Percentiles rank a stretch among this genome's conserved stretches.
These are phyloP conservation scores for Colletotrichum chrysophilum DNA, from an alignment of 2,329 filamentous ascomycete species.

Conservation along the genomic window DNA sequence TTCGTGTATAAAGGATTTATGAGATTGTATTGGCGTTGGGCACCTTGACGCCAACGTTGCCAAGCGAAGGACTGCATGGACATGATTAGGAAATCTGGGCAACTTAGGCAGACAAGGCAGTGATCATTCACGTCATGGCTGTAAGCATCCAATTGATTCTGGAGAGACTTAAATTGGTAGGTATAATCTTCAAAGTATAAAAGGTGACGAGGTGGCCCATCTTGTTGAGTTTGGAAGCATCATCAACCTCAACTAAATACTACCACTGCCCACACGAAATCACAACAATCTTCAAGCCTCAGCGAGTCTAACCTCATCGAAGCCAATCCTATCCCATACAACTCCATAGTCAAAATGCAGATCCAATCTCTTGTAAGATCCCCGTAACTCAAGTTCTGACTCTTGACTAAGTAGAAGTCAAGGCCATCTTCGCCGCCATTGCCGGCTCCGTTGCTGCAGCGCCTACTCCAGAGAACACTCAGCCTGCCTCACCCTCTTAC, in stretches of 20 bases:
- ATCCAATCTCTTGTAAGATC: neutral
- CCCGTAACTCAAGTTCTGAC: neutral
- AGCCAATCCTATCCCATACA: neutral
- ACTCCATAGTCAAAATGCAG: neutral
- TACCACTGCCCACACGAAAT: neutral
- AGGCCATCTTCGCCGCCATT: neutral
- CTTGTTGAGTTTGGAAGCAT: neutral
- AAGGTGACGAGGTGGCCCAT: neutral
- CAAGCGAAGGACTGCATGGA: neutral
- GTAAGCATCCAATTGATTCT: neutral
- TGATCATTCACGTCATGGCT: neutral
- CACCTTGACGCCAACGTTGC: neutral
- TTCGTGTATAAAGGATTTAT: neutral
- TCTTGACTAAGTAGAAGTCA: fast-evolving
- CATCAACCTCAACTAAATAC: neutral
- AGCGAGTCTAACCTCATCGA: neutral
- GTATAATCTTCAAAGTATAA: neutral
- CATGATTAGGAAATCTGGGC: neutral
- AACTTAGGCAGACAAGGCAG: neutral
- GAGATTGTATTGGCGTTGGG: neutral
- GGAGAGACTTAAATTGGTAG: neutral
- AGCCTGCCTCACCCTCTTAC: neutral
- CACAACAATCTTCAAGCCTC: neutral
- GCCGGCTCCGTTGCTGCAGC: neutral
- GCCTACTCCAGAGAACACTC: neutral